Evolutionary conservation across 495 filamentous ascomycete species (phyloP).

Genomic region (Lophium mytilinum): DNA sequence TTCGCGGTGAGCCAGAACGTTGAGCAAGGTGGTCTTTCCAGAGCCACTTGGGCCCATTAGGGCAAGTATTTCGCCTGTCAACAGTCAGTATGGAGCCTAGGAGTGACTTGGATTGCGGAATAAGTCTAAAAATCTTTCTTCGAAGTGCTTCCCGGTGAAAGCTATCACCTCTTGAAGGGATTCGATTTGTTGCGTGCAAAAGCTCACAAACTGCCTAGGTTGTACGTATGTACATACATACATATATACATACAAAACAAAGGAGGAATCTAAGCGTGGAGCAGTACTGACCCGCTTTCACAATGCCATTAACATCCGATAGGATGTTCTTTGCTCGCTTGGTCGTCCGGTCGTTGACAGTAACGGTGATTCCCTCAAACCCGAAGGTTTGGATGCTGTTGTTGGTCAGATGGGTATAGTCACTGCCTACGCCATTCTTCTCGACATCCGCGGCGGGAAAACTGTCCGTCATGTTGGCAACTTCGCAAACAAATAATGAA

Average conservation of each 20-base stretch:
- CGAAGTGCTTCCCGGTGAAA: background rate
- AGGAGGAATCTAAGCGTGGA: too few species aligned
- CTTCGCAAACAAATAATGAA: too few species aligned
- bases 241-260: too few species aligned
- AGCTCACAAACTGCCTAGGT: too few species aligned
- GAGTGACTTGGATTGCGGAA: background rate
- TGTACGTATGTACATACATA: too few species aligned
- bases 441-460: slow-evolving; percentile 26
- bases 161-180: background rate
- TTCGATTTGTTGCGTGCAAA: too few species aligned
- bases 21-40: slow-evolving; percentile 73
- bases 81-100: slow-evolving; percentile 22
- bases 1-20: slow-evolving; percentile 57
- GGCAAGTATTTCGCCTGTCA: slow-evolving; percentile 61
- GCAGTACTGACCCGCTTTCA: slow-evolving; percentile 35
- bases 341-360: slow-evolving; percentile 59
- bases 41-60: slow-evolving; percentile 69
- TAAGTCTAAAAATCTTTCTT: background rate
- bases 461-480: background rate
- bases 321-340: slow-evolving; percentile 50
- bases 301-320: slow-evolving; percentile 43
- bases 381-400: slow-evolving; percentile 42
- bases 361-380: slow-evolving; percentile 57
- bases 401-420: slow-evolving; percentile 35
- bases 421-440: slow-evolving; percentile 24